phyloP scores from a whole-genome alignment of 805 yeast genomes.

The Kregervanrija pseudodelftensis region DNA sequence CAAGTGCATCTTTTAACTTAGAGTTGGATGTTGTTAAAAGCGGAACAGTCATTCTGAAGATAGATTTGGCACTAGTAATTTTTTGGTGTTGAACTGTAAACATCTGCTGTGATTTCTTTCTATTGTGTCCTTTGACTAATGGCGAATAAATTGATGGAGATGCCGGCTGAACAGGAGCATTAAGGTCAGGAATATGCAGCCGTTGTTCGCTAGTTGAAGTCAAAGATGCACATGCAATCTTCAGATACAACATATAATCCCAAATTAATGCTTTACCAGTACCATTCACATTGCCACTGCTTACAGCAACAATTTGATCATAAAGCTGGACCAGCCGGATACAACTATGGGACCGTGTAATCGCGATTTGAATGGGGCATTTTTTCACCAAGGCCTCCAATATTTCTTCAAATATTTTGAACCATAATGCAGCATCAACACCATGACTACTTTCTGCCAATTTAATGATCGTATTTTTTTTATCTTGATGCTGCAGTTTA shows the following conservation, averaged over 20 bases:
- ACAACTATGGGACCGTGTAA: slow-evolving; percentile 87
- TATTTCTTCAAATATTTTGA: slow-evolving; percentile 73
- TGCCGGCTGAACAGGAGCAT: slow-evolving; percentile 8
- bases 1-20: slow-evolving; percentile 75
- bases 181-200: slow-evolving; percentile 39
- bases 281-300: slow-evolving; percentile 31
- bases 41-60: slow-evolving; percentile 83
- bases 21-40: slow-evolving; percentile 63
- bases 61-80: slow-evolving; percentile 85
- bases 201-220: slow-evolving; percentile 87
- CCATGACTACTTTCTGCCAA: slow-evolving; percentile 91
- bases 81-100: slow-evolving; percentile 83
- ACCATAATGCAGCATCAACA: slow-evolving; percentile 95
- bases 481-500: slow-evolving; percentile 49
- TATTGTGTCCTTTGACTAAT: slow-evolving; percentile 48
- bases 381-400: slow-evolving; percentile 63
- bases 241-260: slow-evolving; percentile 60
- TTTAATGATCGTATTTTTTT: slow-evolving; percentile 61
- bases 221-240: slow-evolving; percentile 86
- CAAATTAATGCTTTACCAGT: slow-evolving; percentile 24
- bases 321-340: slow-evolving; percentile 81
- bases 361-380: slow-evolving; percentile 90
- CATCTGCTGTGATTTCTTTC: slow-evolving; percentile 73
- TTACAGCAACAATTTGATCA: slow-evolving; percentile 53
- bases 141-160: slow-evolving; percentile 32